Percentiles rank a stretch among this genome's conserved stretches.
These are phyloP conservation scores for Moelleriella libera DNA, from an alignment of 2,329 filamentous ascomycete genomes.

Conservation along the genomic window DNA sequence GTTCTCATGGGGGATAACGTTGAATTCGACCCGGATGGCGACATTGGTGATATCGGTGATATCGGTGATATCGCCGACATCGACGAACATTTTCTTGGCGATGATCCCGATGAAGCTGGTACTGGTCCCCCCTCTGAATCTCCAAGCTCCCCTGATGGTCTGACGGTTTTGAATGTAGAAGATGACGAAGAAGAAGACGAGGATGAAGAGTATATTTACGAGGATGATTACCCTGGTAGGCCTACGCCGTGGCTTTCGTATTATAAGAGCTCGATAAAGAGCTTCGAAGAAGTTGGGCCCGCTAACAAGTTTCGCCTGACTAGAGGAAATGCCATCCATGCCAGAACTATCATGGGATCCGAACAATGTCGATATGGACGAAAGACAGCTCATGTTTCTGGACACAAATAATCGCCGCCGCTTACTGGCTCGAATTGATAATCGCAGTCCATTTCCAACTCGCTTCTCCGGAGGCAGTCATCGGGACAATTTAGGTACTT, in stretches of 20 bases:
- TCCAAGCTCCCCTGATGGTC: background rate
- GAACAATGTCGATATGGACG: constrained; percentile 35
- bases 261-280: too few relatives aligned
- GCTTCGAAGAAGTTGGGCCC: too few relatives aligned
- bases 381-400: constrained; percentile 30
- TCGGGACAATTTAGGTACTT: constrained; percentile 35
- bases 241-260: background rate
- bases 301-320: background rate
- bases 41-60: background rate
- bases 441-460: constrained; percentile 47
- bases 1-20: constrained; percentile 39
- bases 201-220: constrained; percentile 50
- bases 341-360: constrained; percentile 44
- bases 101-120: constrained; percentile 47
- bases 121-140: constrained; percentile 5
- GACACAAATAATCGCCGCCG: constrained; percentile 31
- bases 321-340: constrained; percentile 20
- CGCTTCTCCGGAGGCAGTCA: constrained; percentile 37
- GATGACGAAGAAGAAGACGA: constrained; percentile 60
- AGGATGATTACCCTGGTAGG: constrained; percentile 44
- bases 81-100: constrained; percentile 38
- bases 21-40: constrained; percentile 30
- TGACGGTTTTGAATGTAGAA: constrained; percentile 24
- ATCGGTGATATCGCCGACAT: constrained; percentile 20
- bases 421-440: constrained; percentile 18